Conservation (phyloP, 495 filamentous ascomycete species). For the Durotheca rogersii region DNA sequence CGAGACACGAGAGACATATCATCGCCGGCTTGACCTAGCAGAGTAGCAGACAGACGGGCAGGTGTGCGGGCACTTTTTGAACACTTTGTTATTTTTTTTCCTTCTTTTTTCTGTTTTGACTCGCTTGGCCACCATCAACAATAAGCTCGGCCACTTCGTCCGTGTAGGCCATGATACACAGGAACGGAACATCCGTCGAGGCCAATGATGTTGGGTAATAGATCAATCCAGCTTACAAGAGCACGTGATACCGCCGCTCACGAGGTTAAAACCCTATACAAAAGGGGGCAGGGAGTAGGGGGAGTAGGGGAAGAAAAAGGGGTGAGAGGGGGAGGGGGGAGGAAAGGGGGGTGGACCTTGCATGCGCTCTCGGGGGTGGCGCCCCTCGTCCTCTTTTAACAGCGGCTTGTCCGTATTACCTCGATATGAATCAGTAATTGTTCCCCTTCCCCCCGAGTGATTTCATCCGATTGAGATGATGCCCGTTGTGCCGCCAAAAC, state of each 20-base stretch:
- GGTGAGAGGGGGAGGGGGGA: no score
- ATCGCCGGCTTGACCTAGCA: background rate
- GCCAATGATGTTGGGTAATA: background rate
- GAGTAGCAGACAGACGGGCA: background rate
- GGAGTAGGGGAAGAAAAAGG: no score
- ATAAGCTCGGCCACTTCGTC: background rate
- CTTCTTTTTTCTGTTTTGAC: background rate
- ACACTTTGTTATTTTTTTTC: background rate
- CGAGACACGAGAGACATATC: no score
- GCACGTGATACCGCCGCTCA: no score
- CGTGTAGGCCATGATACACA: background rate
- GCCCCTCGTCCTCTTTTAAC: background rate
- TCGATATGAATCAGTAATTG: background rate
- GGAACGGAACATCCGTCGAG: background rate
- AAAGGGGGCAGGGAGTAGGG: no score
- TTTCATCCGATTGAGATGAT: background rate
- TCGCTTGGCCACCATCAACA: background rate
- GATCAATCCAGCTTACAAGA: background rate
- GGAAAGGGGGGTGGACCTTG: background rate
- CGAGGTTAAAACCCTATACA: no score
- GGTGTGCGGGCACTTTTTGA: background rate
- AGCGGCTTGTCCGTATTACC: constrained; percentile 3
- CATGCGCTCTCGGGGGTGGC: background rate
- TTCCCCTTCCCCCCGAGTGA: background rate
- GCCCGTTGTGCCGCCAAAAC: background rate